Conservation (phyloP, 192 early-diverging fungal species). For the Lobosporangium transversale region DNA sequence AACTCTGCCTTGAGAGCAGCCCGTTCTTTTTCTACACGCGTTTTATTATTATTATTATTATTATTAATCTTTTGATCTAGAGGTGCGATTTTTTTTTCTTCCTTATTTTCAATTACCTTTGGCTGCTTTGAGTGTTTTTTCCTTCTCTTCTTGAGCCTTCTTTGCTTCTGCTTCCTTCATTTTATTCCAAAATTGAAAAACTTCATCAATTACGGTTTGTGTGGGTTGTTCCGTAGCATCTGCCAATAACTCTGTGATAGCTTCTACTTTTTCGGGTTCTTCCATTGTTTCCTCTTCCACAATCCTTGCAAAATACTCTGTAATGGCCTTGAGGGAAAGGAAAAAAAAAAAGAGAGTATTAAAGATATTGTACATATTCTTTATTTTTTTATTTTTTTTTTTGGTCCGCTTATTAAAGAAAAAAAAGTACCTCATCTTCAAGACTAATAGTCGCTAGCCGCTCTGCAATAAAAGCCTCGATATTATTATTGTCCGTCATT, state of each 20-base stretch:
- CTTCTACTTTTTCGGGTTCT: conserved; percentile 72
- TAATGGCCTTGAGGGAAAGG: conserved; percentile 58
- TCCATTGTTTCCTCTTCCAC: conserved; percentile 70
- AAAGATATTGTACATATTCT: background rate
- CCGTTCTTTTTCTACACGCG: conserved; percentile 23
- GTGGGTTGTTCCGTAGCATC: conserved; percentile 67
- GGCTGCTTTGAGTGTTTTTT: conserved; percentile 39
- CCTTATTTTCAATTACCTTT: conserved; percentile 27
- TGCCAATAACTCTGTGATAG: conserved; percentile 72
- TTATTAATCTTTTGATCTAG: background rate
- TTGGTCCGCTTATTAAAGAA: background rate
- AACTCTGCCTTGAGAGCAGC: conserved; percentile 23
- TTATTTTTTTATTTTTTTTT: background rate
- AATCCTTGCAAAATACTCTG: conserved; percentile 76
- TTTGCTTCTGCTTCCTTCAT: conserved; percentile 44
- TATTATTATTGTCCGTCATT: conserved; percentile 38
- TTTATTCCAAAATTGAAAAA: conserved; percentile 55
- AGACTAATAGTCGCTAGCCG: conserved; percentile 30
- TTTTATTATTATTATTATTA: background rate
- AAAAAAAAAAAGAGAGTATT: no score
- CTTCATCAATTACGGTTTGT: conserved; percentile 50
- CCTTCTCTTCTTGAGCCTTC: conserved; percentile 49
- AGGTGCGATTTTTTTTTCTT: background rate
- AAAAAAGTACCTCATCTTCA: conserved; percentile 43
- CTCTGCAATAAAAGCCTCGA: conserved; percentile 47